Evolutionary conservation across 2,329 filamentous ascomycete species (phyloP), one percentile per base, ranked within the genome.

Genomic region (Blumeria graminis): DNA sequence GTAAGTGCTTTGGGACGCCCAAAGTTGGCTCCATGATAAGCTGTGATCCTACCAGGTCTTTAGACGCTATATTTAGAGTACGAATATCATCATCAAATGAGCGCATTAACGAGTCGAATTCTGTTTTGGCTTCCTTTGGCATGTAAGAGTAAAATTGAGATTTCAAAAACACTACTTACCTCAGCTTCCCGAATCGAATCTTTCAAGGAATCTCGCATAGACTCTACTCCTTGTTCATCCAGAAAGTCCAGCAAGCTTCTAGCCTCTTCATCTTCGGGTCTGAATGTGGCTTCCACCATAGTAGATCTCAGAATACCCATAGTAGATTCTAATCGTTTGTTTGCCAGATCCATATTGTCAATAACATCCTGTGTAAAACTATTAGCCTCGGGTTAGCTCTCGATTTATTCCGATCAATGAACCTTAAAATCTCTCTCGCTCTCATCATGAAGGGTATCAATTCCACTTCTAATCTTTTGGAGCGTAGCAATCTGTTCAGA

Each of bases 41-140:
- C 58, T 61, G 55, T 3, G 60, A 61, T 5, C 64, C 65, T 52
- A 68, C 68, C 3, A 68, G 35, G 64, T 61, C 10, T 64, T 66
- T 28, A 63, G 65, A 11, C 67, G 70, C 11, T 68, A 67, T 18
- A 72, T 77, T 80, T 51, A 90, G 76, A 8, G 73, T 70, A 53
- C 78, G 74, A 46, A 94, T 74, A 58, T 90, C 83, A 57, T 77
- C 76, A 58, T 92, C 84, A 63, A 93, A 93, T 0, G 78, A 80
- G 53, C 73, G 68, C 56, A 77, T 75, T 35, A 74, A 76, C 55
- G 76, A 76, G 59, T 90, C 83, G 63, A 94, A 93, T 1, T 78
- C 81, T 55, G 76, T 76, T 62, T 86, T 82, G 3, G 83, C 75
- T 56, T 69, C 71, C 77, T 80, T 51, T 8, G n/a, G 32, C 32